Evolutionary conservation across 805 yeast genomes (phyloP).

Genomic region (Zygotorulaspora danielsina): DNA sequence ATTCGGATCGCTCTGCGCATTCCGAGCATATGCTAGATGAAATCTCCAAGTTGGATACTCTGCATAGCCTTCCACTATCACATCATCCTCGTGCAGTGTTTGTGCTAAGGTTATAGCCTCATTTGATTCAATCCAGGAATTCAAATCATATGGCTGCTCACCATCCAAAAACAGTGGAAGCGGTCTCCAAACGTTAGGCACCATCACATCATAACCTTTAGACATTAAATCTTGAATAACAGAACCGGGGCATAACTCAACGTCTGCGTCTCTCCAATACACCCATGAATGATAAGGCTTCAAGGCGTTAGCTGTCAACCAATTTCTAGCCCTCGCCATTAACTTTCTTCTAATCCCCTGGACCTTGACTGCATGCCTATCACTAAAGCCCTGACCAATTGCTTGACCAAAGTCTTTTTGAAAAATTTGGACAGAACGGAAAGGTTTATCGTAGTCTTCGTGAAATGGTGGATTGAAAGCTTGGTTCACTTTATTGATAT

Average conservation of each 20-base stretch:
- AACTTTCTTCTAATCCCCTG: slow-evolving; percentile 80
- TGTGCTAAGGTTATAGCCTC: slow-evolving; percentile 66
- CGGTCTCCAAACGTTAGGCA: slow-evolving; percentile 96
- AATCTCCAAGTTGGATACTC: slow-evolving; percentile 85
- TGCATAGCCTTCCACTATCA: slow-evolving; percentile 83
- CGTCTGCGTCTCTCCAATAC: slow-evolving; percentile 85
- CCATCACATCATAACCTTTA: slow-evolving; percentile 62
- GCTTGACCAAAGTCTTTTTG: slow-evolving; percentile 80
- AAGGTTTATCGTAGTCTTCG: slow-evolving; percentile 57
- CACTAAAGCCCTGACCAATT: slow-evolving; percentile 81
- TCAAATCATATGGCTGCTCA: slow-evolving; percentile 93
- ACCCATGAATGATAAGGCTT: slow-evolving; percentile 88
- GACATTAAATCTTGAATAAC: slow-evolving; percentile 72
- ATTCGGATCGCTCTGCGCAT: slow-evolving; percentile 53
- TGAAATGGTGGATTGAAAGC: slow-evolving; percentile 69
- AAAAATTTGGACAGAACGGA: slow-evolving; percentile 73
- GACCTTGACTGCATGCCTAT: slow-evolving; percentile 78
- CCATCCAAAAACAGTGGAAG: slow-evolving; percentile 76
- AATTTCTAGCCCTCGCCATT: slow-evolving; percentile 84
- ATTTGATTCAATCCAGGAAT: slow-evolving; percentile 91
- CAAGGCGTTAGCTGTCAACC: slow-evolving; percentile 70
- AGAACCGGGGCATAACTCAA: slow-evolving; percentile 75
- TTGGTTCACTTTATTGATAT: slow-evolving; percentile 50
- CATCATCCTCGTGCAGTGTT: slow-evolving; percentile 70
- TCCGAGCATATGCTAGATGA: slow-evolving; percentile 70